phyloP scores from a whole-genome alignment of 2,329 filamentous ascomycete genomes.

The Achaetomium macrosporum region DNA sequence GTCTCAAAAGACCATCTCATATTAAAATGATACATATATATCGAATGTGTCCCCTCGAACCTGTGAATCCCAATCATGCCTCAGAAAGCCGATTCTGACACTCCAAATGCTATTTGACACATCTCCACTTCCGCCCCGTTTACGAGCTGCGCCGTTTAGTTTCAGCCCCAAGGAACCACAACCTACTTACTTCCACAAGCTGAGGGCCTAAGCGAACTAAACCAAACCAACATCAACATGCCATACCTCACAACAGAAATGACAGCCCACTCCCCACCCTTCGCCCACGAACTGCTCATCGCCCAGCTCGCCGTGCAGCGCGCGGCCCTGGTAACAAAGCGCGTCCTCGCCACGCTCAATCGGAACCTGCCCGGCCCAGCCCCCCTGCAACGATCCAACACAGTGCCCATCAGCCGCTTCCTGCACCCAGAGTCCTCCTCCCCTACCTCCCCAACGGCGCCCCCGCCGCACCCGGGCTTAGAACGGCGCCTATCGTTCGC shows the following conservation, averaged over 20 bases:
- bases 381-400: background rate
- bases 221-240: background rate
- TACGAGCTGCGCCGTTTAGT: no score
- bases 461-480: background rate
- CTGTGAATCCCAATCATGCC: background rate
- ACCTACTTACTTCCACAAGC: background rate
- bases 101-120: background rate
- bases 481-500: conserved; percentile 27
- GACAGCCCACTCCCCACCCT: conserved; percentile 81
- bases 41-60: background rate
- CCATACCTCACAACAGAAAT: conserved; percentile 28
- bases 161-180: background rate
- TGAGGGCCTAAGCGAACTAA: background rate
- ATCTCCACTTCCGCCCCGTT: background rate
- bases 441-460: background rate
- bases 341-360: conserved; percentile 38
- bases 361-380: background rate
- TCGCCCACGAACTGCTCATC: conserved; percentile 72
- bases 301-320: conserved; percentile 87
- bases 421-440: background rate
- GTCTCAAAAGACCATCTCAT: background rate
- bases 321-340: conserved; percentile 50
- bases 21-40: background rate
- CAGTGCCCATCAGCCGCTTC: background rate
- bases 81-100: background rate